Evolutionary conservation across 441 rosid species (phyloP).

Genomic region (Daphne laureola): DNA sequence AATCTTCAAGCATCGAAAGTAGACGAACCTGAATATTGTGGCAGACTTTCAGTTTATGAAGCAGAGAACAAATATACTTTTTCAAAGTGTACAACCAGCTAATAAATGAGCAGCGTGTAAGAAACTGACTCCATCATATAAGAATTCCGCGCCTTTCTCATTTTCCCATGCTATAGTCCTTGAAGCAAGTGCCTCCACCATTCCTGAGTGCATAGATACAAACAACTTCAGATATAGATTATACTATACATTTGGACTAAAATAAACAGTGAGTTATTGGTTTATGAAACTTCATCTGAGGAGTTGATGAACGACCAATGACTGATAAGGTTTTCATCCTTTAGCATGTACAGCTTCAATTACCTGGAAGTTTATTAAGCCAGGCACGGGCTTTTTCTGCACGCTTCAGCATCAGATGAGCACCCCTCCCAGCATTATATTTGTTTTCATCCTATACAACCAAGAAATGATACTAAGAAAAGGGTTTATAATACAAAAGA

Average conservation of each 20-base stretch:
- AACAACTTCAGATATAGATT: not conserved
- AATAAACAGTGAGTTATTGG: not conserved
- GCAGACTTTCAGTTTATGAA: constrained; percentile 1
- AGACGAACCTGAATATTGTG: constrained; percentile 41
- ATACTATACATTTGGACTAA: constrained; percentile 2
- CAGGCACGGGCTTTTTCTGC: constrained; percentile 86
- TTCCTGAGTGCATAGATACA: constrained; percentile 29
- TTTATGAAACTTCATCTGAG: not conserved
- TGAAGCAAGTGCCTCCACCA: constrained; percentile 66
- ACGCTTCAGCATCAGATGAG: constrained; percentile 75
- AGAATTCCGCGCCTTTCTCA: constrained; percentile 63
- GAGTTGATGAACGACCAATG: not conserved
- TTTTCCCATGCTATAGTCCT: constrained; percentile 71
- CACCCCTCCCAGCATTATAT: constrained; percentile 81
- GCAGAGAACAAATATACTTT: not conserved
- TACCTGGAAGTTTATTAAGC: constrained; percentile 78
- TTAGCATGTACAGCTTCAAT: not conserved
- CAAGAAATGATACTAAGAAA: constrained; percentile 12
- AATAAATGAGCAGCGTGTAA: not conserved
- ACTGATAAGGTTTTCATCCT: not conserved
- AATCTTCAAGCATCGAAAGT: constrained; percentile 75
- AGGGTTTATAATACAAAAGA: constrained; percentile 2
- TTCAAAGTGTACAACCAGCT: too few species aligned
- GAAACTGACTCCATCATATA: constrained; percentile 58
- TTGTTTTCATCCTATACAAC: constrained; percentile 65